Base-by-base conservation (phyloP, 257 asterid species). In the Fraxinus americana region DNA sequence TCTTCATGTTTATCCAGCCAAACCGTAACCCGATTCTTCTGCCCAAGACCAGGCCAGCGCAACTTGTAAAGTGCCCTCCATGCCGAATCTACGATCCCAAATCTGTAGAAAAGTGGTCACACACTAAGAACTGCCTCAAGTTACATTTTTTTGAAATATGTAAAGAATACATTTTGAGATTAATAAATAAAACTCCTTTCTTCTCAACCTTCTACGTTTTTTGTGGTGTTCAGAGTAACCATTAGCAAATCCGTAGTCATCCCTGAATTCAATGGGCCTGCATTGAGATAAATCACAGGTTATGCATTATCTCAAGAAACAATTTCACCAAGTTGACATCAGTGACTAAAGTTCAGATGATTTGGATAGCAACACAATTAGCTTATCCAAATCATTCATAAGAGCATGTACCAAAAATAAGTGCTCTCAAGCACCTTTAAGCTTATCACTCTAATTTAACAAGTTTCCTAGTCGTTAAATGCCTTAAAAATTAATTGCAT, bases 171-270 rank as follows among this genome's bases (percentile, higher is more conserved):
- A 12, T 66, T 38, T 73, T 43, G 57, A 77, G 76, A 48, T 57
- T 12, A 41, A 10, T 9, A 41, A 41, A 41, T 36, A 79, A 72
- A 71, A 73, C 78, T 77, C 78, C 73, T 75, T 76, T 71, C 10
- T 74, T 81, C 77, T 88, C 79, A 41, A 95, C 98, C 99, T 95
- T 86, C 83, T 91, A 75, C 97, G 97, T 88, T 95, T 95, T 78
- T 90, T 91, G 75, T 75, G 74, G 78, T 67, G 67, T 81, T 67
- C 80, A 61, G 77, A 54, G 84, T 73, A 25, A 81, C 82, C 87
- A 82, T 75, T 75, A 61, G 76, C 83, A 75, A 77, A 76, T 41
- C 80, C 91, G 74, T 70, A 77, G 81, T 80, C 80, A 48, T 86
- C 82, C 73, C 81, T 59, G 80, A 75, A 78, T 71, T 79, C 83